These are phyloP conservation scores for Tripterygium wilfordii DNA, from an alignment of 177 flowering plant species.

Conservation along the genomic window DNA sequence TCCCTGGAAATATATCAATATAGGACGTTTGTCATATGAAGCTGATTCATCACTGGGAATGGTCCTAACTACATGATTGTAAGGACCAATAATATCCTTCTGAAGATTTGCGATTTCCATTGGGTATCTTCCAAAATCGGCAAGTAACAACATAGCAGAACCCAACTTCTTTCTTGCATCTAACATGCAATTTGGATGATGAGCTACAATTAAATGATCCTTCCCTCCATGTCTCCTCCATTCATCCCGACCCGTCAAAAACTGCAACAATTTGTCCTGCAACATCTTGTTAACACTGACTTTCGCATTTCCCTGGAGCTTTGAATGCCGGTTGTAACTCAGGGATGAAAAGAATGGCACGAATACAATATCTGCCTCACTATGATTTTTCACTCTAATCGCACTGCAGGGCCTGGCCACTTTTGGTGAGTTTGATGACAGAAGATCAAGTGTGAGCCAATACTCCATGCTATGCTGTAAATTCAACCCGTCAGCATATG, in stretches of 20 bases:
- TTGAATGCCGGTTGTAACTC: constrained; percentile 77
- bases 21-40: constrained; percentile 46
- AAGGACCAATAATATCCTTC: constrained; percentile 87
- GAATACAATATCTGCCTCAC: constrained; percentile 62
- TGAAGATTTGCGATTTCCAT: constrained; percentile 51
- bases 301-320: constrained; percentile 41
- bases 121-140: constrained; percentile 87
- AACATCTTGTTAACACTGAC: constrained; percentile 45
- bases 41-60: constrained; percentile 29
- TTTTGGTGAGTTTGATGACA: constrained; percentile 40
- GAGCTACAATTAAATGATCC: constrained; percentile 78
- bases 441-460: constrained; percentile 89
- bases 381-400: constrained; percentile 59
- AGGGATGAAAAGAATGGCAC: constrained; percentile 82
- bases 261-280: constrained; percentile 61
- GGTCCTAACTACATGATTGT: constrained; percentile 59
- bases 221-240: constrained; percentile 66
- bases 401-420: constrained; percentile 54
- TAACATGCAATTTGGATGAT: constrained; percentile 90
- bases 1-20: constrained; percentile 62
- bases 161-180: constrained; percentile 56
- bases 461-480: constrained; percentile 81
- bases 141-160: constrained; percentile 79
- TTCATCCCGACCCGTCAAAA: constrained; percentile 46
- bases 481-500: constrained; percentile 85